A percentile compares a stretch with the other conserved stretches of the same genome.
phyloP scores from a whole-genome alignment of 78 protist species.

The Isochrysis galbana region DNA sequence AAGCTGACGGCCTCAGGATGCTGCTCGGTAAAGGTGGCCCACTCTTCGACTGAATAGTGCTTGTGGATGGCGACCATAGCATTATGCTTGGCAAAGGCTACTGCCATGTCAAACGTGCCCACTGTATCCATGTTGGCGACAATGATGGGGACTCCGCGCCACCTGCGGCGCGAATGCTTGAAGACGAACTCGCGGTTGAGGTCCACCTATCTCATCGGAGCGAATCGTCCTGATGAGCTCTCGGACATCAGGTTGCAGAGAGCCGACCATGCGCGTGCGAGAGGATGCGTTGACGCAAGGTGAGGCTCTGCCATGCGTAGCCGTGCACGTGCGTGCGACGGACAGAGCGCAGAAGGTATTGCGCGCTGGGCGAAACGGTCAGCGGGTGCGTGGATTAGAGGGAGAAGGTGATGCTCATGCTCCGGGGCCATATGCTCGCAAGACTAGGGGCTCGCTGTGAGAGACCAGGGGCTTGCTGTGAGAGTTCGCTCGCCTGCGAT shows the following conservation, averaged over 20 bases:
- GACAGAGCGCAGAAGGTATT: no score
- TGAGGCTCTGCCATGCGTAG: no score
- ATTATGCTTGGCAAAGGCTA: slow-evolving; percentile 22
- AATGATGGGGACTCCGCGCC: slow-evolving; percentile 65
- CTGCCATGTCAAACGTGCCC: slow-evolving; percentile 67
- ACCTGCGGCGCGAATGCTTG: slow-evolving; percentile 10
- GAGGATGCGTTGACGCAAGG: no score
- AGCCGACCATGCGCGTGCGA: neutral
- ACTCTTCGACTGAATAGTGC: slow-evolving; percentile 52
- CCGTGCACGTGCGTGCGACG: no score
- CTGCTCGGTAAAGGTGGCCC: slow-evolving; percentile 38
- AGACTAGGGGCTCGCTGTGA: no score
- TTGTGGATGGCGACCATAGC: slow-evolving; percentile 56
- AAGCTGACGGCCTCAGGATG: slow-evolving; percentile 44
- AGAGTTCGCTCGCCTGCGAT: neutral
- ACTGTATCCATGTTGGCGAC: slow-evolving; percentile 82
- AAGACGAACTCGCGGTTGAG: slow-evolving; percentile 33
- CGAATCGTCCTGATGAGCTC: no score
- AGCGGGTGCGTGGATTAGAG: no score
- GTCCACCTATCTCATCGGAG: no score
- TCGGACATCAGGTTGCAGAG: no score
- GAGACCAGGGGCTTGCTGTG: neutral
- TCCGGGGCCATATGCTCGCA: no score
- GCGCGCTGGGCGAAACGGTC: no score
- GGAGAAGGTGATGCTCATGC: no score